These are phyloP conservation scores for Batrachochytrium dendrobatidis DNA, from an alignment of 371 early-diverging fungal genomes.

Conservation along the genomic window DNA sequence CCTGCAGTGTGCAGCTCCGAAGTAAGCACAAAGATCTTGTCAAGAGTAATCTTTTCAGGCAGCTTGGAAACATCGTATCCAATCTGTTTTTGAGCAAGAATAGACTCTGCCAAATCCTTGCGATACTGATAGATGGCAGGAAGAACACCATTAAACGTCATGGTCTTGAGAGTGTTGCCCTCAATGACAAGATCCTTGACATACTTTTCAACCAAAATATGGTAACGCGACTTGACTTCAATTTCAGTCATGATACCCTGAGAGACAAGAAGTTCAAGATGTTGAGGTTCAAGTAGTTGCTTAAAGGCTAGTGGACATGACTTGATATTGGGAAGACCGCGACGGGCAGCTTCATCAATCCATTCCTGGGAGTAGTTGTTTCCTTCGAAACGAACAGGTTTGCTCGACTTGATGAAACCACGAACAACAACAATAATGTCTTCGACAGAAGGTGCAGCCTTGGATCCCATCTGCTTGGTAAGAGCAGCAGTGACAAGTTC, in stretches of 20 bases:
- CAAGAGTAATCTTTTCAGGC: conserved; percentile 68
- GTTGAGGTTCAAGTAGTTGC: conserved; percentile 59
- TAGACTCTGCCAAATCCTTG: conserved; percentile 72
- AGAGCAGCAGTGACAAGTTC: conserved; percentile 66
- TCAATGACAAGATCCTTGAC: conserved; percentile 92
- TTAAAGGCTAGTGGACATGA: conserved; percentile 81
- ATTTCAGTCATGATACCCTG: conserved; percentile 77
- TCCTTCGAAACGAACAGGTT: conserved; percentile 91
- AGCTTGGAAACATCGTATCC: conserved; percentile 46
- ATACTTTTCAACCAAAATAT: conserved; percentile 91
- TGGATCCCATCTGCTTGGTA: conserved; percentile 65
- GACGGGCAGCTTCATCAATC: conserved; percentile 51
- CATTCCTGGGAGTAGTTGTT: conserved; percentile 79
- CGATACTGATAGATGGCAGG: conserved; percentile 86
- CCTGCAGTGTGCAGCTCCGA: conserved; percentile 47
- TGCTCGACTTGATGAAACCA: conserved; percentile 70
- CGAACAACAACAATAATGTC: conserved; percentile 85
- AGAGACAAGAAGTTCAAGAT: conserved; percentile 69
- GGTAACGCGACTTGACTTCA: conserved; percentile 87
- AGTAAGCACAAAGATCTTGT: conserved; percentile 59
- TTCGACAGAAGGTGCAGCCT: conserved; percentile 68
- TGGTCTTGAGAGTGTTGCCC: conserved; percentile 79
- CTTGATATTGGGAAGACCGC: conserved; percentile 90
- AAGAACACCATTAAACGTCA: conserved; percentile 76
- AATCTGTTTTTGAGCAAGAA: conserved; percentile 53